Evolutionary conservation across 2,329 filamentous ascomycete genomes (phyloP).

Genomic region (Zasmidium citrigriseum): DNA sequence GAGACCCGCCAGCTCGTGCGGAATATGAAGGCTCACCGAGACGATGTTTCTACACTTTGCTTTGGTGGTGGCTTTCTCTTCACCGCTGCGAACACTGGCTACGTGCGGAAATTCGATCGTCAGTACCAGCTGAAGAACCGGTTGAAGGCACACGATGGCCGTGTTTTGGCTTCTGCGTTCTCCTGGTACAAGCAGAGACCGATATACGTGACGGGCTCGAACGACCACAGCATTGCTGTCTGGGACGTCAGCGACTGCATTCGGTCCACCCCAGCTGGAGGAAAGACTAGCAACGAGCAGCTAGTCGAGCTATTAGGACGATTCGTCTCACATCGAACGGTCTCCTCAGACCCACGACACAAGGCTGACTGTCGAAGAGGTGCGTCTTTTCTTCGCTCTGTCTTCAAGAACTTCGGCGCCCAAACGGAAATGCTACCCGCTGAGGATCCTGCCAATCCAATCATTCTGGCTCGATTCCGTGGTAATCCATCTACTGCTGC

Average conservation of each 20-base stretch:
- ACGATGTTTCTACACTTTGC: constrained; percentile 82
- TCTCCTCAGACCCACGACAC: constrained; percentile 83
- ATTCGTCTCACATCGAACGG: constrained; percentile 88
- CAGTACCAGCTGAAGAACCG: constrained; percentile 78
- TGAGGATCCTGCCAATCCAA: constrained; percentile 75
- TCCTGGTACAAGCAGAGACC: constrained; percentile 69
- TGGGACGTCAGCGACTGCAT: constrained; percentile 73
- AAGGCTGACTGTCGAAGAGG: constrained; percentile 90
- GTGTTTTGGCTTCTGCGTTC: constrained; percentile 81
- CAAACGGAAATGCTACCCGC: constrained; percentile 88
- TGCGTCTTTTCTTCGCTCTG: constrained; percentile 82
- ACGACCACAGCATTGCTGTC: constrained; percentile 83
- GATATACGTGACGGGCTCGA: constrained; percentile 93
- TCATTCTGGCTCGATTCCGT: constrained; percentile 88
- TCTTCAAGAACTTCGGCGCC: constrained; percentile 91
- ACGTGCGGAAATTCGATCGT: constrained; percentile 69
- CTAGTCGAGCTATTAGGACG: constrained; percentile 67
- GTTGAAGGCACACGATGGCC: constrained; percentile 82
- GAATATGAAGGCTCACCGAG: constrained; percentile 77
- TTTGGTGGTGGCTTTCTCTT: constrained; percentile 84
- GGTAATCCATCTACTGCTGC: constrained; percentile 68
- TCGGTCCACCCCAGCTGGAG: constrained; percentile 44
- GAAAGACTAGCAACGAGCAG: constrained; percentile 63
- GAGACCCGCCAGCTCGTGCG: constrained; percentile 89
- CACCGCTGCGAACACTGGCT: constrained; percentile 87